Evolutionary conservation across 257 asterid species (phyloP).

Genomic region (Jasminum sambac): DNA sequence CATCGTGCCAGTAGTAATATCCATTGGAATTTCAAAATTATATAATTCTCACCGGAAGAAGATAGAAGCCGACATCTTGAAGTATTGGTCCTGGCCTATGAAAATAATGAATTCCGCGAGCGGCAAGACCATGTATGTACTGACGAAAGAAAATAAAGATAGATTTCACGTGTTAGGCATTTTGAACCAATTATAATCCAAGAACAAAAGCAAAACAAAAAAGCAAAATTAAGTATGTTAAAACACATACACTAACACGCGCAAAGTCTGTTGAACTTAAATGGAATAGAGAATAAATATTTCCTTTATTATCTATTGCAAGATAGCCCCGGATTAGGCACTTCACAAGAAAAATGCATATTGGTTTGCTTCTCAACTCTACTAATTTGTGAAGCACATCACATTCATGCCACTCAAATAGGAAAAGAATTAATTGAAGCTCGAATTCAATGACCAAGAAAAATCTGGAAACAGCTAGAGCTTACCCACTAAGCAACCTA

Average conservation of each 20-base stretch:
- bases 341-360: not conserved
- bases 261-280: not conserved
- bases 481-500: conserved; percentile 21
- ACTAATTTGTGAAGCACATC: conserved; percentile 3
- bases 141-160: conserved; percentile 31
- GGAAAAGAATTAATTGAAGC: not conserved
- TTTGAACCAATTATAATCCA: not conserved
- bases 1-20: not conserved
- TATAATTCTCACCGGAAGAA: conserved; percentile 43
- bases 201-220: not conserved
- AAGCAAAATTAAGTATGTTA: conserved; percentile 12
- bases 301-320: not conserved
- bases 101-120: conserved; percentile 89
- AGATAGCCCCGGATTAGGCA: conserved; percentile 1
- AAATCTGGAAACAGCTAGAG: conserved; percentile 2
- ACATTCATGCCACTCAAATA: not conserved
- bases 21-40: too few relatives aligned
- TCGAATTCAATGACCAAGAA: conserved; percentile 9
- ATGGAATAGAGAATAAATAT: not conserved
- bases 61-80: conserved; percentile 79
- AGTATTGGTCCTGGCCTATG: conserved; percentile 92
- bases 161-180: conserved; percentile 12
- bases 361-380: not conserved
- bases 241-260: too few relatives aligned
- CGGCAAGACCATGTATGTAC: conserved; percentile 93